A percentile compares a stretch with the other conserved stretches of the same genome.
phyloP scores from a whole-genome alignment of 2,329 filamentous ascomycete genomes.

The Aureobasidium namibiae region DNA sequence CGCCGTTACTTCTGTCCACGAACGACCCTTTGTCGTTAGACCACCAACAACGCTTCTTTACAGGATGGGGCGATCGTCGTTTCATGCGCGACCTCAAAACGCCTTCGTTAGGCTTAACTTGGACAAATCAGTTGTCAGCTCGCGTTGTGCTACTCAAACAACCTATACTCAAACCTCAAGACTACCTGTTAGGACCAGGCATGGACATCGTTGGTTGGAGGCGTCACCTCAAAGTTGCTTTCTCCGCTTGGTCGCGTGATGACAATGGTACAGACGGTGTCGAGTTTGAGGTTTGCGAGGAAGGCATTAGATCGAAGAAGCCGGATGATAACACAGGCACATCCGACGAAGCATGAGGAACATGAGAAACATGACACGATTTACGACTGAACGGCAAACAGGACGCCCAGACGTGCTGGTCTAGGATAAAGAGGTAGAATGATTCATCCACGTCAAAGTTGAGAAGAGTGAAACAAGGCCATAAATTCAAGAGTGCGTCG shows the following conservation, averaged over 20 bases:
- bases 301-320: slow-evolving; percentile 38
- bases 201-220: slow-evolving; percentile 52
- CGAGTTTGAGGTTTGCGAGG: slow-evolving; percentile 68
- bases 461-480: not conserved
- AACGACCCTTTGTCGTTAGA: slow-evolving; percentile 61
- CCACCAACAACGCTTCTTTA: slow-evolving; percentile 91
- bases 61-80: slow-evolving; percentile 72
- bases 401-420: not conserved
- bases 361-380: not conserved
- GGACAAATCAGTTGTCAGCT: slow-evolving; percentile 80
- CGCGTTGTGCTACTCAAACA: slow-evolving; percentile 74
- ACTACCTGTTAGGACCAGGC: slow-evolving; percentile 34
- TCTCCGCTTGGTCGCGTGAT: slow-evolving; percentile 64
- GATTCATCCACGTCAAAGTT: not conserved
- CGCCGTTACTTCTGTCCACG: slow-evolving; percentile 26
- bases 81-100: slow-evolving; percentile 56
- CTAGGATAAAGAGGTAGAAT: not conserved
- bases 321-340: not conserved
- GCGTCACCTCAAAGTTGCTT: slow-evolving; percentile 81
- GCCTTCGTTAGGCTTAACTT: slow-evolving; percentile 77
- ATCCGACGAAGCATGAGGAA: not conserved
- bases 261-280: slow-evolving; percentile 44
- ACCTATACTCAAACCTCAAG: slow-evolving; percentile 39
- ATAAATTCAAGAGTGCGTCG: not conserved
- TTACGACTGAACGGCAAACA: not conserved